Conservation (phyloP, 495 filamentous ascomycete species). For the Bacidia rubella region DNA sequence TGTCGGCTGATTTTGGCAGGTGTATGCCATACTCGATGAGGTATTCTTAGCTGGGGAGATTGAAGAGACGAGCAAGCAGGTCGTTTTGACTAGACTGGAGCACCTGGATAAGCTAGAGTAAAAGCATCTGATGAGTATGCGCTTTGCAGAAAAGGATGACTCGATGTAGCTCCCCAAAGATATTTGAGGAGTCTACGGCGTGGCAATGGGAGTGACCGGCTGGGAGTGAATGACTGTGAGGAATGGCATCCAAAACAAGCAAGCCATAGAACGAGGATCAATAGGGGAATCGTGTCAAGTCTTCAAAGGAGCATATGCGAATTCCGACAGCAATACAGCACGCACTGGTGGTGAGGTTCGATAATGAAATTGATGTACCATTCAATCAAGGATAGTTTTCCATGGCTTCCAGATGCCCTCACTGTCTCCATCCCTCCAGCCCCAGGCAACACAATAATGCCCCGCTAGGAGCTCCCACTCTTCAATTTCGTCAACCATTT, state of each 20-base stretch:
- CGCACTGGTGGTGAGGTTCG: no score
- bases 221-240: no score
- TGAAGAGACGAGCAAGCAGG: slow-evolving; percentile 96
- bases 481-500: slow-evolving; percentile 91
- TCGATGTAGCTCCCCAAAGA: slow-evolving; percentile 29
- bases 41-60: slow-evolving; percentile 95
- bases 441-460: slow-evolving; percentile 90
- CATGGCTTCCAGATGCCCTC: slow-evolving; percentile 26
- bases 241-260: no score
- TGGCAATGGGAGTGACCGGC: no score
- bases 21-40: slow-evolving; percentile 96
- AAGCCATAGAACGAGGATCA: no score
- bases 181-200: no score
- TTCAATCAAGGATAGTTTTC: slow-evolving; percentile 12
- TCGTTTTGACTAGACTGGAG: slow-evolving; percentile 85
- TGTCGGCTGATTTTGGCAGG: slow-evolving; percentile 38
- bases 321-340: no score
- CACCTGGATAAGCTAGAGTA: slow-evolving; percentile 94
- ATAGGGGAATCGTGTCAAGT: no score
- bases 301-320: no score
- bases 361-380: no score
- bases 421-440: slow-evolving; percentile 34
- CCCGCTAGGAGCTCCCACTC: slow-evolving; percentile 79
- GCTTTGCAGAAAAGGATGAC: neutral
- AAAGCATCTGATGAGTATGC: no score